Evolutionary conservation across 495 filamentous ascomycete genomes (phyloP).

Genomic region (Astrothelium subdiscretum): DNA sequence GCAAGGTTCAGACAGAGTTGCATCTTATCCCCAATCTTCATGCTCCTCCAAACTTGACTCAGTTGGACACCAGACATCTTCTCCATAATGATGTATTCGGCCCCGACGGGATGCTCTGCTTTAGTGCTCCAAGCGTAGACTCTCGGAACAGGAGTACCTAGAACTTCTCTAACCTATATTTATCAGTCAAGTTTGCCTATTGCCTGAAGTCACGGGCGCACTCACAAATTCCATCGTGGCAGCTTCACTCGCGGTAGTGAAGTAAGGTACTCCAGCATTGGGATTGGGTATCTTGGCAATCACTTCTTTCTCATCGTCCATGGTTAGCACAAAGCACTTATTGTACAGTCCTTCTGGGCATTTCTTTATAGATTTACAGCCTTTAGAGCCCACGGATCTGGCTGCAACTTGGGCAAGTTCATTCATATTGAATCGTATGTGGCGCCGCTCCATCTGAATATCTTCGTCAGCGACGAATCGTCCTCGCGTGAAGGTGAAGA

Average conservation of each 20-base stretch:
- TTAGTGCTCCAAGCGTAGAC: conserved; percentile 24
- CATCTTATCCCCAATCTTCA: conserved; percentile 15
- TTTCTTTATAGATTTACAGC: conserved; percentile 10
- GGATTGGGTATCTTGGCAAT: conserved; percentile 31
- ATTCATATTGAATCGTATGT: neutral
- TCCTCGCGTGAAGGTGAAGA: conserved; percentile 6
- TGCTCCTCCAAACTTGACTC: conserved; percentile 15
- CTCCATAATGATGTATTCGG: conserved; percentile 33
- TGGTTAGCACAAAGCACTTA: conserved; percentile 31
- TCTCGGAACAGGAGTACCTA: conserved; percentile 19
- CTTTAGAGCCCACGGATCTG: neutral
- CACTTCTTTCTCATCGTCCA: conserved; percentile 30
- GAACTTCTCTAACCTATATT: neutral
- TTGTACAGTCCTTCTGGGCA: conserved; percentile 30
- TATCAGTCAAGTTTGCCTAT: neutral
- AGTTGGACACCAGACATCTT: conserved; percentile 19
- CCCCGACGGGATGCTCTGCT: conserved; percentile 21
- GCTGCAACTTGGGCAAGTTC: neutral
- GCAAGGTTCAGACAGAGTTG: conserved; percentile 23
- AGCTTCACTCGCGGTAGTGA: conserved; percentile 32
- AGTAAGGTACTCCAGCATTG: conserved; percentile 29
- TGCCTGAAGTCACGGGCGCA: neutral
- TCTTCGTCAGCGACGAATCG: neutral
- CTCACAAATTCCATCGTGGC: conserved; percentile 36
- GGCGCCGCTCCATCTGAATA: neutral